These are phyloP conservation scores for Lumnitzera littorea DNA, from an alignment of 345 rosid genomes.

Conservation along the genomic window DNA sequence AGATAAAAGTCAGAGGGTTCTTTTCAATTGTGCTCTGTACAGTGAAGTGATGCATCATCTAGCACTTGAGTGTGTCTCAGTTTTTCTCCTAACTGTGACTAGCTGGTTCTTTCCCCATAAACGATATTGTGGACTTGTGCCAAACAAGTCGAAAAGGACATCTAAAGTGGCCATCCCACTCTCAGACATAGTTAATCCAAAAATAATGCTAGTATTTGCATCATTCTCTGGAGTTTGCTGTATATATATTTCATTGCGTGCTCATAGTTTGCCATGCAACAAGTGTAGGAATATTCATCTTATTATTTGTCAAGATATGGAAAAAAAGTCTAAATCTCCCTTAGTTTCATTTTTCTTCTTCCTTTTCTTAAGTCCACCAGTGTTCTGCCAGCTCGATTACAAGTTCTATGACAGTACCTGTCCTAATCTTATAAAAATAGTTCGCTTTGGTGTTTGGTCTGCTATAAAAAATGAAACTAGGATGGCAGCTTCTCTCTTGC, in stretches of 20 bases:
- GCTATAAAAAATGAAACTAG: conserved; percentile 56
- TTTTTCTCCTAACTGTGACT: conserved; percentile 16
- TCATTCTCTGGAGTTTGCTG: neutral
- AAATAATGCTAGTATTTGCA: neutral
- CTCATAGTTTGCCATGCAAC: neutral
- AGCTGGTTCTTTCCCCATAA: conserved; percentile 13
- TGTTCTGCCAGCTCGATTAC: conserved; percentile 46
- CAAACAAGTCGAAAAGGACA: conserved; percentile 32
- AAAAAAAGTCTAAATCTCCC: conserved; percentile 15
- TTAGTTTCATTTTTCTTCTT: conserved; percentile 17
- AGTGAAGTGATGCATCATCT: conserved; percentile 20
- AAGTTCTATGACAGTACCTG: conserved; percentile 40
- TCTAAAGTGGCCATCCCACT: conserved; percentile 27
- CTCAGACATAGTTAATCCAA: conserved; percentile 1
- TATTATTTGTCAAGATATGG: conserved; percentile 19
- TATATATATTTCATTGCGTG: neutral
- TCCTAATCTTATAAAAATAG: conserved; percentile 34
- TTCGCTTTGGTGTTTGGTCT: conserved; percentile 37
- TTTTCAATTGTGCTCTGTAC: conserved; percentile 13
- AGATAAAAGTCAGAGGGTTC: conserved; percentile 25
- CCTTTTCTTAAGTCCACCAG: conserved; percentile 23
- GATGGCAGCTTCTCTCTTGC: conserved; percentile 59
- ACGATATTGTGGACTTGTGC: conserved; percentile 29
- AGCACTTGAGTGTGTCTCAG: conserved; percentile 16
- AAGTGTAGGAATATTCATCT: neutral